phyloP scores from a whole-genome alignment of 345 rosid genomes.

The Litchi chinensis region DNA sequence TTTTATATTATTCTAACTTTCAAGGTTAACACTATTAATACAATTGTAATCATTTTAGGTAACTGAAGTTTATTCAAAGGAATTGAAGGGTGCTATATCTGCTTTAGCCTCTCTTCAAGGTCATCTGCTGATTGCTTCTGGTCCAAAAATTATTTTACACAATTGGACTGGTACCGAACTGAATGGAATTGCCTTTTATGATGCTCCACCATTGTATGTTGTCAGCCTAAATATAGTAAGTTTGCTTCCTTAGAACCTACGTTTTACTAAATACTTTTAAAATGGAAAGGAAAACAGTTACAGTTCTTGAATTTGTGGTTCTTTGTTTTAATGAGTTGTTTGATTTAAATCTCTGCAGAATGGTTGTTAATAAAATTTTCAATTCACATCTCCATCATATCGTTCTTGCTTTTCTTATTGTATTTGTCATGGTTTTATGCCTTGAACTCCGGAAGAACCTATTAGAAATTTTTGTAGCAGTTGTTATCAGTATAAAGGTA shows the following conservation, averaged over 20 bases:
- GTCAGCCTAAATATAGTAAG: conserved; percentile 96
- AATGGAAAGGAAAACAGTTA: neutral
- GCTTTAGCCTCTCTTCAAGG: conserved; percentile 99
- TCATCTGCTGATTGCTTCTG: conserved; percentile 88
- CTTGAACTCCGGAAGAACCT: neutral
- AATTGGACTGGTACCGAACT: conserved; percentile 90
- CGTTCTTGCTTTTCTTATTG: neutral
- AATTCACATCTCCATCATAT: neutral
- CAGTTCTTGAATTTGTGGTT: neutral
- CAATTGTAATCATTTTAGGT: conserved; percentile 44
- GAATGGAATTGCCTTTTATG: conserved; percentile 90
- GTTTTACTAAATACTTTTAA: neutral
- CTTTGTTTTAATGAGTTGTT: neutral
- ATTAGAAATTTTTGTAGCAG: neutral
- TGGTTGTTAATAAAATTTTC: neutral
- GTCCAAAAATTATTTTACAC: conserved; percentile 94
- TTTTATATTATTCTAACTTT: neutral
- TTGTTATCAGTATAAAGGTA: neutral
- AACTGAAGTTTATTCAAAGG: conserved; percentile 91
- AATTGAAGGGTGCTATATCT: conserved; percentile 95
- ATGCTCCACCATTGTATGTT: conserved; percentile 91
- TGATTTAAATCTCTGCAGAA: neutral
- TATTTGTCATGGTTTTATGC: neutral
- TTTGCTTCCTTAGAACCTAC: conserved; percentile 22
- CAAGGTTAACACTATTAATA: conserved; percentile 2